Base-by-base conservation (phyloP, 768 basidiomycete species). In the Hortiboletus campestris region DNA sequence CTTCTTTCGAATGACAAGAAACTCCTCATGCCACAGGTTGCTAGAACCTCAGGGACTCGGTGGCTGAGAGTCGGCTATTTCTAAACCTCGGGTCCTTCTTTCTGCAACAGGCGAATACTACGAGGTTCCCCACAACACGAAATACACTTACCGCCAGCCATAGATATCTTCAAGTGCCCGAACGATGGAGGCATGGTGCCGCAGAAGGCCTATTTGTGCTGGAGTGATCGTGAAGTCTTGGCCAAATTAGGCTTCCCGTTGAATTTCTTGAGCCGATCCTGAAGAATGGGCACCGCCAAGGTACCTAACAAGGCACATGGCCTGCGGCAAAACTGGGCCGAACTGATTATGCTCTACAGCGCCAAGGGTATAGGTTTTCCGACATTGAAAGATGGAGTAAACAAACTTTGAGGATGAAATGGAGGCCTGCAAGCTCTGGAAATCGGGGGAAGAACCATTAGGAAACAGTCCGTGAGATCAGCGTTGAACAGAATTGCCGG, bases 161-260 rank as follows among this genome's bases (percentile, higher is more conserved):
- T 74, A 79, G 1, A 77, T 56, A 43, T 71, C 70, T 62, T 77
- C 76, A 34, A 79, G 53, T 4, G 51, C 44, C 5, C 44, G 60
- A 19, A 73, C 67, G 14, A 63, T 57, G n/a, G 44, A 25, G 12
- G 69, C 70, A 48, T 69, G 63, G 3, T 44, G n/a, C 13, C 60
- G 60, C 19, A 78, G 46, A 12, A 55, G 17, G 49, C 53, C 35
- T 49, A 46, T 71, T 70, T 57, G 63, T 28, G 60, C 39, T 13
- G 36, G 57, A 57, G 42, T 69, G 60, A 25, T 60, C 49, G 12
- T 41, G 9, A 51, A 49, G 19, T 49, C 46, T 49, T 25, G 16
- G 8, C 36, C 2, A 40, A 45, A 34, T 10, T 57, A 63, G 9
- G 53, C 42, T 25, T 53, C 53, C 34, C 6, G 60, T 49, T 8